Percentiles rank a stretch among this genome's conserved stretches.
Conservation (phyloP, 1,139 yeast species). For the Yamadazyma diddensiae region DNA sequence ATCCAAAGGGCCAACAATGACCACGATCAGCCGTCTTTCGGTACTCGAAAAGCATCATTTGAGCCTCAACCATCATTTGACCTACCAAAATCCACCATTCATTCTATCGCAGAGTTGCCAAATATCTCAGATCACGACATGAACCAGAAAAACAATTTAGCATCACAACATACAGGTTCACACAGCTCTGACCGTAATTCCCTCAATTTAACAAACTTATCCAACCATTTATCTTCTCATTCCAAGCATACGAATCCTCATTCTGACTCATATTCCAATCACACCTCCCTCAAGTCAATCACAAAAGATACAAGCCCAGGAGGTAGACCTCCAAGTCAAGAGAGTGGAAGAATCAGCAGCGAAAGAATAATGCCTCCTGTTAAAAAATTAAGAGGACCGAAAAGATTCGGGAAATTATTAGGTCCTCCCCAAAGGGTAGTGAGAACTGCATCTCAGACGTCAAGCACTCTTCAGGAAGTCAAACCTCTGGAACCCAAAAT, state of each 20-base stretch:
- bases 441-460: constrained; percentile 3
- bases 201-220: too few relatives aligned
- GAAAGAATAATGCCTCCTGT: constrained; percentile 11
- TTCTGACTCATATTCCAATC: not conserved
- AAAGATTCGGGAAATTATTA: constrained; percentile 34
- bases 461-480: constrained; percentile 3
- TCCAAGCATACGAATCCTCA: too few relatives aligned
- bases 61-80: too few relatives aligned
- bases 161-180: too few relatives aligned
- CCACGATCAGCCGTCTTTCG: not conserved
- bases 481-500: not conserved
- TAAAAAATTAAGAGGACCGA: constrained; percentile 24
- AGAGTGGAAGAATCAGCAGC: constrained; percentile 24
- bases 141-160: too few relatives aligned
- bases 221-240: too few relatives aligned
- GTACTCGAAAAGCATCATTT: too few relatives aligned
- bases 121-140: too few relatives aligned
- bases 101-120: too few relatives aligned
- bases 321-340: constrained; percentile 9
- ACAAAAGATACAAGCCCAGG: constrained; percentile 14
- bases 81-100: too few relatives aligned
- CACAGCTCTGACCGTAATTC: too few relatives aligned
- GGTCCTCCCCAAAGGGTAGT: constrained; percentile 23
- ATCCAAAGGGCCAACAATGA: not conserved
- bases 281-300: too few relatives aligned